Base-by-base conservation (phyloP, 768 basidiomycete species). In the Pisolithus microcarpus region DNA sequence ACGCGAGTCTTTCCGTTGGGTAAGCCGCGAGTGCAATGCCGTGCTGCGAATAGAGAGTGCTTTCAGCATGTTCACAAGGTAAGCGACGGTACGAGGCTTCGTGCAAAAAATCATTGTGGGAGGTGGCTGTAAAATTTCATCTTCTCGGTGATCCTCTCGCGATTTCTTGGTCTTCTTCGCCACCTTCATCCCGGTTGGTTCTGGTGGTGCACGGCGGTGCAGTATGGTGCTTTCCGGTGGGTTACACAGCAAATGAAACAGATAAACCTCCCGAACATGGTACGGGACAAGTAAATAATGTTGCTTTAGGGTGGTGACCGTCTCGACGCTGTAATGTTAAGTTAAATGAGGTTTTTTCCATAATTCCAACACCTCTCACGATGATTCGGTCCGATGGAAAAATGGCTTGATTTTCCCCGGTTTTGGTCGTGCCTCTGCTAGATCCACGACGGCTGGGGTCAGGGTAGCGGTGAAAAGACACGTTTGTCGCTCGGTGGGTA, bases 401-500 rank as follows among this genome's bases (percentile, higher is more conserved):
- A 94, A 95, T 1, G 92, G 91, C 55, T 79, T 82, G 61, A 84
- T 76, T 68, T 95, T 98, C 5, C 94, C 95, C 0, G 78, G 74
- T 56, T 80, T 76, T 2, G 93, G 91, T 7, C 82, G 69, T 18
- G 84, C 82, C 36, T 77, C 73, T 6, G 84, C 86, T 19, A 97
- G 63, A 7, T 77, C 73, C 60, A 94, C 88, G 51, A 99, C 90
- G 0, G 91, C 80, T 6, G 84, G 78, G 5, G 92, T 94, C 54
- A 95, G 72, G 1, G 96, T 99, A 0, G 96, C 96, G 0, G 96
- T 99, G 69, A 98, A 98, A 38, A 99, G 77, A 59, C 92, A 90
- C 0, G 95, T 98, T 65, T 98, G 95, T n/a, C 96, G 78, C 30
- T 91, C 81, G 49, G 78, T 77, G 1, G 96, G 91, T 15, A 98